Conservation (phyloP, 2,329 filamentous ascomycete species). For the Tetracladium maxilliforme region DNA sequence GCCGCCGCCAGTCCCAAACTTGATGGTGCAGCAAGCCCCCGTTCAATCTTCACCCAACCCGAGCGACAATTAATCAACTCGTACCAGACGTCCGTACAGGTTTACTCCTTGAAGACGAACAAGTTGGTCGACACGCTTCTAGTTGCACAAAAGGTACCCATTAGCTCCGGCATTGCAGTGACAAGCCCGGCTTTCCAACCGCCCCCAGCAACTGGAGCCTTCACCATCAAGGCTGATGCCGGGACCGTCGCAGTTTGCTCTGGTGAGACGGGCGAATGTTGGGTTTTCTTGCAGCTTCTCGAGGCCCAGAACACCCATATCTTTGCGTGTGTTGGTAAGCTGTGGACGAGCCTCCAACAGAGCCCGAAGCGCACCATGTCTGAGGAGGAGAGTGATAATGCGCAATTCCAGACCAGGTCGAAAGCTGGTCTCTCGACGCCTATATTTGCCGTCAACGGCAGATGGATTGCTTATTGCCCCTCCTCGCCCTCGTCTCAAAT, state of each 20-base stretch:
- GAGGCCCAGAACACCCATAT: constrained; percentile 29
- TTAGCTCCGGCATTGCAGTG: constrained; percentile 38
- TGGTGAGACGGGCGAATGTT: constrained; percentile 75
- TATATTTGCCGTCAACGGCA: constrained; percentile 52
- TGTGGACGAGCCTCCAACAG: constrained; percentile 79
- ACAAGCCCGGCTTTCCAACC: constrained; percentile 49
- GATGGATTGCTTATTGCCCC: constrained; percentile 68
- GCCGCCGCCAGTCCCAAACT: too few species aligned
- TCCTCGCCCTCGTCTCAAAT: constrained; percentile 55
- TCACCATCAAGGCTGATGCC: constrained; percentile 59
- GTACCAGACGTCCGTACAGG: constrained; percentile 78
- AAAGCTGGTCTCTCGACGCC: too few species aligned
- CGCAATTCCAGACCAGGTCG: constrained; percentile 26
- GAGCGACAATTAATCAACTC: constrained; percentile 38
- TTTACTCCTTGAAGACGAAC: constrained; percentile 73
- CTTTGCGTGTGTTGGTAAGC: constrained; percentile 65
- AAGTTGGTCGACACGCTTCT: constrained; percentile 60
- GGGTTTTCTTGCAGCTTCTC: too few species aligned
- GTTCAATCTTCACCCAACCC: too few species aligned
- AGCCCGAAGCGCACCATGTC: too few species aligned
- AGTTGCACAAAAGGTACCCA: constrained; percentile 45
- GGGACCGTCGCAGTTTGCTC: constrained; percentile 64
- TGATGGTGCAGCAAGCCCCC: too few species aligned
- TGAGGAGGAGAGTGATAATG: constrained; percentile 29
- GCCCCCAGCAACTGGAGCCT: constrained; percentile 55